Conservation (phyloP, 768 basidiomycete species). For the Rhodotorula taiwanensis region DNA sequence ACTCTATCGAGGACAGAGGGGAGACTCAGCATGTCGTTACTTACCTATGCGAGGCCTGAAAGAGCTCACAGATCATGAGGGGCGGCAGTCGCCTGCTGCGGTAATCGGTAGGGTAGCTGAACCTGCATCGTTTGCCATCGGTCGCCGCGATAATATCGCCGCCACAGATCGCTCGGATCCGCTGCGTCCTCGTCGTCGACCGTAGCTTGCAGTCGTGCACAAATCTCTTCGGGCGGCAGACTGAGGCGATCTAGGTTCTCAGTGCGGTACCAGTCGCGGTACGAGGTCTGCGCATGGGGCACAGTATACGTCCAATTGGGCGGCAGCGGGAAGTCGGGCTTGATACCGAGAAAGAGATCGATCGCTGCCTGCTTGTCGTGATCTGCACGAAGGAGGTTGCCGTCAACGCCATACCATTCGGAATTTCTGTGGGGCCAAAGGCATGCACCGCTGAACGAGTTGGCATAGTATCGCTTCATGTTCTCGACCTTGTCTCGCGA, state of each 20-base stretch:
- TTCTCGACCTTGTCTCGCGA: slow-evolving; percentile 94
- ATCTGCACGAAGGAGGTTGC: slow-evolving; percentile 53
- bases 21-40: too few relatives aligned
- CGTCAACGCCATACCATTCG: background rate
- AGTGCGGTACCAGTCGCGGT: slow-evolving; percentile 73
- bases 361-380: slow-evolving; percentile 96
- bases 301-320: slow-evolving; percentile 7
- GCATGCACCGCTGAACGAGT: slow-evolving; percentile 77
- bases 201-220: slow-evolving; percentile 57
- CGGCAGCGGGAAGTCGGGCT: slow-evolving; percentile 2
- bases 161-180: slow-evolving; percentile 56
- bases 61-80: too few relatives aligned
- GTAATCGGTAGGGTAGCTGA: background rate
- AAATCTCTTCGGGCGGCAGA: slow-evolving; percentile 61
- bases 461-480: slow-evolving; percentile 87
- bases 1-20: too few relatives aligned
- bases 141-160: slow-evolving; percentile 77
- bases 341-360: slow-evolving; percentile 82
- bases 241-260: slow-evolving; percentile 43
- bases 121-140: slow-evolving; percentile 50
- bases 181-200: slow-evolving; percentile 47
- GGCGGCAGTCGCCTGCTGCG: too few relatives aligned
- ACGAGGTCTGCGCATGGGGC: slow-evolving; percentile 59
- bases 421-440: too few relatives aligned
- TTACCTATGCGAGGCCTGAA: too few relatives aligned